Conservation (phyloP, 768 basidiomycete species). For the Holtermannia corniformis region DNA sequence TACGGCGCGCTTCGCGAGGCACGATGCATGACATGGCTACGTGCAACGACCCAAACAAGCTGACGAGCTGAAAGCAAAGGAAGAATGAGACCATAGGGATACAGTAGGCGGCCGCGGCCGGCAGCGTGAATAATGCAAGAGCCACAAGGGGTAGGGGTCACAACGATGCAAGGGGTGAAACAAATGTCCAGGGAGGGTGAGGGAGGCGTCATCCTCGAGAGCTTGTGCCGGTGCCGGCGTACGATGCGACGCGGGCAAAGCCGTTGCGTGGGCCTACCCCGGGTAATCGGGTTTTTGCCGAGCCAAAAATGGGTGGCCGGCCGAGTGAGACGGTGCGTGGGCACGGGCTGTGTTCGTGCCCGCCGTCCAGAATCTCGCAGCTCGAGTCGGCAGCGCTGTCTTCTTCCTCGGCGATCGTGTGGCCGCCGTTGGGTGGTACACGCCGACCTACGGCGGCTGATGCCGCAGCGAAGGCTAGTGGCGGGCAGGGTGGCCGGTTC, state of each 20-base stretch:
- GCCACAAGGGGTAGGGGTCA: too few relatives aligned
- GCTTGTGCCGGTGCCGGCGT: constrained; percentile 7
- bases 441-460: constrained; percentile 43
- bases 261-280: constrained; percentile 12
- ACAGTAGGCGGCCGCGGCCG: too few relatives aligned
- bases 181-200: not conserved
- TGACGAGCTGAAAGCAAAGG: too few relatives aligned
- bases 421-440: constrained; percentile 30
- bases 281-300: constrained; percentile 22
- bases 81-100: too few relatives aligned
- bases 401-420: constrained; percentile 53
- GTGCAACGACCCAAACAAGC: too few relatives aligned
- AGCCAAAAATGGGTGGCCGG: constrained; percentile 27
- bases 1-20: too few relatives aligned
- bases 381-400: constrained; percentile 57
- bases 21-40: too few relatives aligned
- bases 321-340: constrained; percentile 45
- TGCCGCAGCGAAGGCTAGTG: constrained; percentile 35
- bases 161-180: not conserved
- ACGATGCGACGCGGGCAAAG: constrained; percentile 24
- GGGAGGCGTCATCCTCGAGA: too few relatives aligned
- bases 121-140: too few relatives aligned
- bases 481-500: constrained; percentile 21
- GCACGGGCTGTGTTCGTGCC: constrained; percentile 78
- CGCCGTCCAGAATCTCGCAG: constrained; percentile 61